phyloP scores from a whole-genome alignment of 768 basidiomycete genomes.

The Boletus reticulatus region DNA sequence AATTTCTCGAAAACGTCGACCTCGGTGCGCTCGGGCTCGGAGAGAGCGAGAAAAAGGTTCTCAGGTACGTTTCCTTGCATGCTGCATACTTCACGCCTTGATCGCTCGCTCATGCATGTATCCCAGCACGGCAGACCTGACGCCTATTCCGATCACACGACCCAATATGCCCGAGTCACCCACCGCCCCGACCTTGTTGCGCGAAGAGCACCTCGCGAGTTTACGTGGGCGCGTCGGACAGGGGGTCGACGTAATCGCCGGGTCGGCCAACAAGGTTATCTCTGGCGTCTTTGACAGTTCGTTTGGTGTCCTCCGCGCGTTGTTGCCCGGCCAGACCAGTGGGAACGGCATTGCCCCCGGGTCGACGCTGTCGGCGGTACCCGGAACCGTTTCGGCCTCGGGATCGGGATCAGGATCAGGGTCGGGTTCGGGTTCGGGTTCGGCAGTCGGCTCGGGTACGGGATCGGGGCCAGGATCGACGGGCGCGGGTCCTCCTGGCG shows the following conservation, averaged over 20 bases:
- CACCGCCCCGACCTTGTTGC: conserved; percentile 32
- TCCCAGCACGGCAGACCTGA: conserved; percentile 69
- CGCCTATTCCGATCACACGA: conserved; percentile 75
- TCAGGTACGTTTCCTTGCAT: conserved; percentile 46
- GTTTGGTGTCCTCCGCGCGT: conserved; percentile 80
- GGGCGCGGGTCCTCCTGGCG: not conserved
- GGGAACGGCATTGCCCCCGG: not conserved
- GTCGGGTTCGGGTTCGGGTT: not conserved
- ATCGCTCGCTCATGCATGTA: not conserved
- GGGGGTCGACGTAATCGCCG: conserved; percentile 75
- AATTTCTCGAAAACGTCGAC: conserved; percentile 95
- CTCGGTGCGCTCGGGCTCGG: conserved; percentile 66
- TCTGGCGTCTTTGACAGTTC: conserved; percentile 88
- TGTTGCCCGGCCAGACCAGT: conserved; percentile 51
- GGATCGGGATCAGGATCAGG: not conserved
- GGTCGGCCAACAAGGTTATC: conserved; percentile 76
- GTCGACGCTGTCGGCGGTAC: not conserved
- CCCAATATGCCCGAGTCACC: conserved; percentile 44
- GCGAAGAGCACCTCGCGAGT: conserved; percentile 50
- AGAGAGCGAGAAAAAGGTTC: conserved; percentile 52
- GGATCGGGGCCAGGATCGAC: not conserved
- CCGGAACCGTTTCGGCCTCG: not conserved
- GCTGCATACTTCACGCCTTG: not conserved
- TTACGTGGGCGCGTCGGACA: conserved; percentile 78
- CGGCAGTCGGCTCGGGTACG: not conserved